phyloP scores from a whole-genome alignment of 345 rosid genomes.

The Acer negundo region DNA sequence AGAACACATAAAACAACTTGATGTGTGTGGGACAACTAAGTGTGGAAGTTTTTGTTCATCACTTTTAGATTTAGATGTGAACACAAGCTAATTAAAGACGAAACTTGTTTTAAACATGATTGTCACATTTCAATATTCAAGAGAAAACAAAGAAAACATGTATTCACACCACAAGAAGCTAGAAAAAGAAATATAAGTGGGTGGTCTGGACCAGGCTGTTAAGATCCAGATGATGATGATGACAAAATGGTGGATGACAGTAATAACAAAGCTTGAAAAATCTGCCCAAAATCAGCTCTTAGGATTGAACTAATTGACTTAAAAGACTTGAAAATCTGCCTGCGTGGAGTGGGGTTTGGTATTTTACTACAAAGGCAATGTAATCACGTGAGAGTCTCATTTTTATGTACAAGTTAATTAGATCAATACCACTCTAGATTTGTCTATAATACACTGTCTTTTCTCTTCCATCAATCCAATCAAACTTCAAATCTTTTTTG shows the following conservation, averaged over 20 bases:
- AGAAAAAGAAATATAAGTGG: background rate
- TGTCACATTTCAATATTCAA: background rate
- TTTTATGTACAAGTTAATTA: too few species aligned
- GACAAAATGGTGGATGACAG: slow-evolving; percentile 14
- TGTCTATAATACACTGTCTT: background rate
- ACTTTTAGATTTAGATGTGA: slow-evolving; percentile 1
- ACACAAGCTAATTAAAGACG: background rate
- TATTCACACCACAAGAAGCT: slow-evolving; percentile 4
- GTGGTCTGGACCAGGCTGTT: slow-evolving; percentile 14
- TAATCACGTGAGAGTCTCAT: too few species aligned
- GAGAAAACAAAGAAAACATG: background rate
- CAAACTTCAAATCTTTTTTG: background rate
- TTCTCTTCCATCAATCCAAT: background rate
- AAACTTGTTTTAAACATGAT: slow-evolving; percentile 9
- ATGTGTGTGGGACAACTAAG: background rate
- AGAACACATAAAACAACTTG: background rate
- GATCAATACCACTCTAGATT: background rate
- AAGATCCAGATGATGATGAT: slow-evolving; percentile 4
- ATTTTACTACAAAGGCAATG: too few species aligned
- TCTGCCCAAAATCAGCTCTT: background rate
- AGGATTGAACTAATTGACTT: background rate
- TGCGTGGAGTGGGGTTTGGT: too few species aligned
- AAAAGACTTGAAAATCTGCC: background rate
- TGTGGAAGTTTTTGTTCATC: background rate
- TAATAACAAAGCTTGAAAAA: slow-evolving; percentile 7